Evolutionary conservation across 208 protist species (phyloP).

Genomic region (Acanthamoeba healyi): DNA sequence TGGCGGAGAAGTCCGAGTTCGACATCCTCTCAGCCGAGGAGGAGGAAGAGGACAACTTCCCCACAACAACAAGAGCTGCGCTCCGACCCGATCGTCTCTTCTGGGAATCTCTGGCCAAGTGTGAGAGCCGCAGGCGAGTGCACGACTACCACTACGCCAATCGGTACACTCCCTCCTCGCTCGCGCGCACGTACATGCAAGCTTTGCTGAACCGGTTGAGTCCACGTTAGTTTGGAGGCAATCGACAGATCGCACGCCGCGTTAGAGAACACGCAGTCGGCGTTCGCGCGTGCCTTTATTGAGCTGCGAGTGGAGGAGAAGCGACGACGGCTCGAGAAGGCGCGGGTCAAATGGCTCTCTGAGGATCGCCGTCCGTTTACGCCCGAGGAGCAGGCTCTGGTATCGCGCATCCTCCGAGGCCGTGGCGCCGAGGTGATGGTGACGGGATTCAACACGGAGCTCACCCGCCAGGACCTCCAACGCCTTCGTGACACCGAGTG

Average conservation of each 20-base stretch:
- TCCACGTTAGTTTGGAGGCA: not conserved
- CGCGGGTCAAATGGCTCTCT: not conserved
- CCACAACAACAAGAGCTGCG: no score
- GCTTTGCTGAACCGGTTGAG: no score
- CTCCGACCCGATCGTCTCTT: no score
- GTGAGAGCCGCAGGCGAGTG: not conserved
- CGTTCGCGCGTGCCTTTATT: not conserved
- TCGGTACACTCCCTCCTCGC: not conserved
- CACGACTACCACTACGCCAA: not conserved
- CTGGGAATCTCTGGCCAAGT: not conserved
- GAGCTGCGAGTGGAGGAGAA: not conserved
- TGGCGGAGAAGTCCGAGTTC: no score
- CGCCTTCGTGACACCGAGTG: slow-evolving; percentile 71
- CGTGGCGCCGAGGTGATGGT: not conserved
- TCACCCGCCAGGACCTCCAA: not conserved
- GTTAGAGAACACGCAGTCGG: not conserved
- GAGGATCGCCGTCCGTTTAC: not conserved
- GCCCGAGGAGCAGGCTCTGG: not conserved
- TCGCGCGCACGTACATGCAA: no score
- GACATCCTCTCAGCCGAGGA: no score
- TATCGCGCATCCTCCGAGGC: not conserved
- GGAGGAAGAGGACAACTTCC: no score
- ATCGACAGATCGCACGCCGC: not conserved
- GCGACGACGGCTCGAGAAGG: not conserved
- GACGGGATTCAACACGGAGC: slow-evolving; percentile 4